Evolutionary conservation across 768 basidiomycete species (phyloP).

Genomic region (Auricularia heimuer): DNA sequence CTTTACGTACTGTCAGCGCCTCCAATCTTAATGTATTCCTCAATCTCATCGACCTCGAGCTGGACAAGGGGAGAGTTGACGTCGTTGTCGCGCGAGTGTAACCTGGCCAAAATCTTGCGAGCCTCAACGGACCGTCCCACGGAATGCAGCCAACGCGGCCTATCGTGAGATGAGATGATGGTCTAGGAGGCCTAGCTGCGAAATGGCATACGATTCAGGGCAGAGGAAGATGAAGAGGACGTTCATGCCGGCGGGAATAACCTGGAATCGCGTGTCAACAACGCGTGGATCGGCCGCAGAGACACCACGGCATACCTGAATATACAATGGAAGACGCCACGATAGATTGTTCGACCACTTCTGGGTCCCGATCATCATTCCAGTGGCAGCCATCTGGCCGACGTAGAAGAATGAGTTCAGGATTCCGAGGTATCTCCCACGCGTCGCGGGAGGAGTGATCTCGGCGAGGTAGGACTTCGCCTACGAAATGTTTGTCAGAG

Average conservation of each 20-base stretch:
- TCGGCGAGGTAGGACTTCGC: slow-evolving; percentile 45
- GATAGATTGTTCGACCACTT: slow-evolving; percentile 30
- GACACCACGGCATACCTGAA: slow-evolving; percentile 26
- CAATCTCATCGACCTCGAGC: slow-evolving; percentile 44
- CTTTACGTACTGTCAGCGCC: slow-evolving; percentile 11
- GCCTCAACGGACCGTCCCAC: slow-evolving; percentile 35
- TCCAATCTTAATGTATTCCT: slow-evolving; percentile 38
- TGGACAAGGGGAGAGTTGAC: slow-evolving; percentile 39
- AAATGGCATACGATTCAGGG: slow-evolving; percentile 35
- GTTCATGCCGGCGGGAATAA: slow-evolving; percentile 39
- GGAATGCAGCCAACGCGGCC: slow-evolving; percentile 45
- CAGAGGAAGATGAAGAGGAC: slow-evolving; percentile 36
- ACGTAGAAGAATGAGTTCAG: slow-evolving; percentile 41
- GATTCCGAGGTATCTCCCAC: slow-evolving; percentile 41
- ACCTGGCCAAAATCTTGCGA: slow-evolving; percentile 33
- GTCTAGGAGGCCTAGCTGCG: neutral
- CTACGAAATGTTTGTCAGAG: too few species aligned
- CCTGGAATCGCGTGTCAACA: slow-evolving; percentile 14
- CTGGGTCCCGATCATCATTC: slow-evolving; percentile 46
- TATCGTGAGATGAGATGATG: slow-evolving; percentile 9
- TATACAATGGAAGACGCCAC: slow-evolving; percentile 42
- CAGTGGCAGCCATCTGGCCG: slow-evolving; percentile 45
- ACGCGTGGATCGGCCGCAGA: neutral
- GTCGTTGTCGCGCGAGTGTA: slow-evolving; percentile 39
- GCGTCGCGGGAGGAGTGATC: slow-evolving; percentile 36